Conservation (phyloP, 768 basidiomycete genomes). For the Trametes maxima region DNA sequence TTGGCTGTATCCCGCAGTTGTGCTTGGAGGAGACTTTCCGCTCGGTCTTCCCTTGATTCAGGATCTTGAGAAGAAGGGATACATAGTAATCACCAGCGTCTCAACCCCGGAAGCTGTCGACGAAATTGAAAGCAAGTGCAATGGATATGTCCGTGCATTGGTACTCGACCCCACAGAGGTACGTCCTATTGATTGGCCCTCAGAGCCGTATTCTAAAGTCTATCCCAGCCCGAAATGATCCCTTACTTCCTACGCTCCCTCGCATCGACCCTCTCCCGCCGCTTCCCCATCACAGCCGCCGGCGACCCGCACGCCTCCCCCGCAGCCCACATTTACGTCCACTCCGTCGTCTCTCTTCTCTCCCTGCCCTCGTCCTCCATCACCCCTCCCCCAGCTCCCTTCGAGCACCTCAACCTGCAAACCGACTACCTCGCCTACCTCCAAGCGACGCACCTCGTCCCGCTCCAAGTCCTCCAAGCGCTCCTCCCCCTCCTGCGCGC, state of each 20-base stretch:
- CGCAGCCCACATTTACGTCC: constrained; percentile 67
- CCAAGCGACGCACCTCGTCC: constrained; percentile 72
- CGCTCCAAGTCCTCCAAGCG: constrained; percentile 75
- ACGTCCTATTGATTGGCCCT: constrained; percentile 22
- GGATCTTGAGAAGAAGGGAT: constrained; percentile 77
- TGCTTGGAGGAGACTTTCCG: constrained; percentile 80
- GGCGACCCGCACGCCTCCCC: constrained; percentile 82
- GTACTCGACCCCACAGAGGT: constrained; percentile 83
- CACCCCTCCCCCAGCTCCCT: constrained; percentile 52
- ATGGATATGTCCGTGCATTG: constrained; percentile 80
- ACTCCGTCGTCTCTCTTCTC: constrained; percentile 78
- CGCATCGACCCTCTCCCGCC: constrained; percentile 75
- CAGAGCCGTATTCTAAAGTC: neutral
- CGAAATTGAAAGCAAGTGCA: constrained; percentile 60
- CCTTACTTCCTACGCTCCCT: constrained; percentile 81
- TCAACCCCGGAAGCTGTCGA: constrained; percentile 65
- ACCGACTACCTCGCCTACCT: constrained; percentile 71
- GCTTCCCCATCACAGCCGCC: constrained; percentile 75
- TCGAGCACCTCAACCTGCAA: constrained; percentile 70
- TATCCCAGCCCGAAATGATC: constrained; percentile 64
- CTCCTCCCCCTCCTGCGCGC: constrained; percentile 76
- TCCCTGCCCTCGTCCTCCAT: constrained; percentile 47
- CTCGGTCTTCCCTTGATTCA: constrained; percentile 71
- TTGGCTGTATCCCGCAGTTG: constrained; percentile 46
- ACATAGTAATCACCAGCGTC: constrained; percentile 83